Conservation (phyloP, 768 basidiomycete species). For the Lentinula sp. region DNA sequence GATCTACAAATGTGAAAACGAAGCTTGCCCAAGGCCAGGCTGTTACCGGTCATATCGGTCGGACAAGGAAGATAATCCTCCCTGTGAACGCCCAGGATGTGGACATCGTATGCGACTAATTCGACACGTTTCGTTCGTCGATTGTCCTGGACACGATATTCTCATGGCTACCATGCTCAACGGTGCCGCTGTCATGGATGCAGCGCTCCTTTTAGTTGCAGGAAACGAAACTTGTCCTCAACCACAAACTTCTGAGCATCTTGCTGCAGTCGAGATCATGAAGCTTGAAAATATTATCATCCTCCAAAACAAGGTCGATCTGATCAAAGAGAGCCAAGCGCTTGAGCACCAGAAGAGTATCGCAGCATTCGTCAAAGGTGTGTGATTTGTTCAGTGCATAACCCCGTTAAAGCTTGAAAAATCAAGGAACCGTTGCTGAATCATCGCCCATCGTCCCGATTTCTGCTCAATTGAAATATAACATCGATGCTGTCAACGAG, state of each 20-base stretch:
- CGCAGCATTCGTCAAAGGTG: conserved; percentile 90
- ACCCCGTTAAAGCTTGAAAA: neutral
- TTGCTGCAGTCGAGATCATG: conserved; percentile 99
- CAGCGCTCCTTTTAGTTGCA: conserved; percentile 90
- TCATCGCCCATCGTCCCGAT: conserved; percentile 98
- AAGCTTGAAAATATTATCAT: conserved; percentile 97
- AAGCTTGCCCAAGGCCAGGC: conserved; percentile 87
- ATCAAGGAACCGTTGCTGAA: conserved; percentile 87
- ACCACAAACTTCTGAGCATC: conserved; percentile 97
- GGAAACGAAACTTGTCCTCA: conserved; percentile 99
- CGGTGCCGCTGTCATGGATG: conserved; percentile 99
- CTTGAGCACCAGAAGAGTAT: conserved; percentile 97
- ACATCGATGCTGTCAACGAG: conserved; percentile 98
- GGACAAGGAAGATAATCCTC: conserved; percentile 89
- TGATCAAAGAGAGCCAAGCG: conserved; percentile 93
- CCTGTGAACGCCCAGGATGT: conserved; percentile 92
- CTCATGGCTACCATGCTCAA: conserved; percentile 99
- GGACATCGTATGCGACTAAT: conserved; percentile 85
- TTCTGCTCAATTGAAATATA: conserved; percentile 97
- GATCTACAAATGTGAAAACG: conserved; percentile 98
- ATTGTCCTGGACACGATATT: conserved; percentile 97
- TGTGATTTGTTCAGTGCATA: conserved; percentile 9
- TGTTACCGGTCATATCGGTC: conserved; percentile 93
- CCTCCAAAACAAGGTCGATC: conserved; percentile 96
- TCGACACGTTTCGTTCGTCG: conserved; percentile 98